A percentile compares a stretch with the other conserved stretches of the same genome.
phyloP scores from a whole-genome alignment of 2,329 filamentous ascomycete genomes.

The Ilyonectria sp. region DNA sequence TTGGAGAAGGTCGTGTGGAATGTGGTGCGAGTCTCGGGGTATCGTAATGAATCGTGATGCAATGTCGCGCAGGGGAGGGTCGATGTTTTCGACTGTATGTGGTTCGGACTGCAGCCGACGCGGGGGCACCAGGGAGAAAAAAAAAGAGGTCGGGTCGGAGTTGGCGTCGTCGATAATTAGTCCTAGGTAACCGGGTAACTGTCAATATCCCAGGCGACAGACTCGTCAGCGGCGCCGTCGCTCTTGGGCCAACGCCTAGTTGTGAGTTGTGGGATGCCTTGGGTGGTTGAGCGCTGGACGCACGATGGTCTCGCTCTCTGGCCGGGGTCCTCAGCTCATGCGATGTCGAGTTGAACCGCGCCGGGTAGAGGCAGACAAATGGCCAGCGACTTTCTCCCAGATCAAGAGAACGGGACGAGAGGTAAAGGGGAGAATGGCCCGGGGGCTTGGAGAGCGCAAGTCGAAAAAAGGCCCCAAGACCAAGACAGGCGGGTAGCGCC shows the following conservation, averaged over 20 bases:
- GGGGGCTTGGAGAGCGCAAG: constrained; percentile 27
- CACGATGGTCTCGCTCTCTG: constrained; percentile 27
- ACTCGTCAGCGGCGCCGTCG: constrained; percentile 31
- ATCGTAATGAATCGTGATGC: constrained; percentile 37
- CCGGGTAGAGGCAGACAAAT: constrained; percentile 18
- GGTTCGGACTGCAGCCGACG: background rate
- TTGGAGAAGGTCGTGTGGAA: constrained; percentile 12
- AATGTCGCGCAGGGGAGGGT: constrained; percentile 32
- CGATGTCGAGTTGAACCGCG: constrained; percentile 18
- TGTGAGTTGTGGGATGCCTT: constrained; percentile 24
- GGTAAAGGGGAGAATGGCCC: constrained; percentile 28
- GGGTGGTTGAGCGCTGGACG: constrained; percentile 27
- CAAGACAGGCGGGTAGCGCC: constrained; percentile 41
- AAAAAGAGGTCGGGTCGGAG: constrained; percentile 31
- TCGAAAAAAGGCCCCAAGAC: constrained; percentile 18
- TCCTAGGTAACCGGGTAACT: constrained; percentile 38
- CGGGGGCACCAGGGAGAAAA: constrained; percentile 8
- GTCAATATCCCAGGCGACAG: constrained; percentile 35
- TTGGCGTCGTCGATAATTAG: constrained; percentile 31
- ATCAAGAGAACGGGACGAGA: constrained; percentile 11
- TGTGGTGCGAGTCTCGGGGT: constrained; percentile 27
- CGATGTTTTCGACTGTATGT: constrained; percentile 13
- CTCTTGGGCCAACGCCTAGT: constrained; percentile 40
- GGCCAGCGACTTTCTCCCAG: constrained; percentile 26
- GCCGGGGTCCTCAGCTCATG: constrained; percentile 35